Evolutionary conservation across 306 rosid genomes (phyloP).

Genomic region (Canavalia ensiformis): DNA sequence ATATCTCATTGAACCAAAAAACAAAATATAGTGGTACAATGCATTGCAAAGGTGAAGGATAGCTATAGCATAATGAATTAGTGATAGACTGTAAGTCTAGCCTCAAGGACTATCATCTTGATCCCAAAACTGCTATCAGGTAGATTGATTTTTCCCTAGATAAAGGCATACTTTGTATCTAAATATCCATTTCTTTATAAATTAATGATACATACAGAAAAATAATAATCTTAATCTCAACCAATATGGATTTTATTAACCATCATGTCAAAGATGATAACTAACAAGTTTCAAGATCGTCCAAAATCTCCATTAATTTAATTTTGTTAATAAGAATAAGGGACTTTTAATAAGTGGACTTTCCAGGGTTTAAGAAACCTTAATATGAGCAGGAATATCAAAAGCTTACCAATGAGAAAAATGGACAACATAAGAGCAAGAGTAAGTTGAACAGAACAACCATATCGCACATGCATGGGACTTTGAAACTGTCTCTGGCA

Average conservation of each 20-base stretch:
- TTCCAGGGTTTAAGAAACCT: conserved; percentile 25
- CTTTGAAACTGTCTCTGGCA: conserved; percentile 66
- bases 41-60: not conserved
- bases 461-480: conserved; percentile 59
- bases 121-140: conserved; percentile 10
- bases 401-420: conserved; percentile 80
- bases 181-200: not conserved
- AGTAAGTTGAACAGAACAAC: conserved; percentile 76
- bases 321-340: too few species aligned
- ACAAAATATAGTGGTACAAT: not conserved
- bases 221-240: not conserved
- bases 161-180: not conserved
- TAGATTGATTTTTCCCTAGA: conserved; percentile 5
- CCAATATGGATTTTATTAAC: not conserved
- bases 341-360: not conserved
- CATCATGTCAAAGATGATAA: conserved; percentile 13
- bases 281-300: not conserved
- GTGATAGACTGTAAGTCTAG: not conserved
- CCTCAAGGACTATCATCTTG: not conserved
- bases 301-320: too few species aligned
- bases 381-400: conserved; percentile 36
- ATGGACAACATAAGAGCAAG: conserved; percentile 83
- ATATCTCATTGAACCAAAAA: not conserved
- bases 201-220: not conserved
- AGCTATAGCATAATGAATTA: not conserved